These are phyloP conservation scores for Fusarium austroafricanum DNA, from an alignment of 2,329 filamentous ascomycete genomes.

Conservation along the genomic window DNA sequence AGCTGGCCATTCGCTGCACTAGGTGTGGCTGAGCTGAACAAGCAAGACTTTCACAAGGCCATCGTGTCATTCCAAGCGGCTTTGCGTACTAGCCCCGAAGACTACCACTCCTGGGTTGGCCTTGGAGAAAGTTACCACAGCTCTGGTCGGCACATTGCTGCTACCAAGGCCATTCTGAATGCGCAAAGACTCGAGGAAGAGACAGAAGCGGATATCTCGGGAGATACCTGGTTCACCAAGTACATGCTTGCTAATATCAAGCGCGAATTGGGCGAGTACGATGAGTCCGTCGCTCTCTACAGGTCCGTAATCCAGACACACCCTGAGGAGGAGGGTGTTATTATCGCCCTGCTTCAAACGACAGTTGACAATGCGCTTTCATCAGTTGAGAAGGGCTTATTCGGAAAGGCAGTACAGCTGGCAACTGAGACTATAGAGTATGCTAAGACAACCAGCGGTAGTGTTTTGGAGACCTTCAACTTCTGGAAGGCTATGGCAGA, in stretches of 20 bases:
- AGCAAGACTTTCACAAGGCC: conserved; percentile 87
- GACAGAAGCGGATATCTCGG: conserved; percentile 60
- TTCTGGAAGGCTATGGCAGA: conserved; percentile 95
- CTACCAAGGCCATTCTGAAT: conserved; percentile 88
- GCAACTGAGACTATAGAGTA: conserved; percentile 76
- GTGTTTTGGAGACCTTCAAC: conserved; percentile 82
- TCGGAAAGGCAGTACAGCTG: conserved; percentile 81
- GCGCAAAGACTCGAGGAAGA: conserved; percentile 80
- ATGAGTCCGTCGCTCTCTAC: conserved; percentile 83
- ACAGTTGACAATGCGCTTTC: conserved; percentile 84
- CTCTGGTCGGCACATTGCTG: conserved; percentile 93
- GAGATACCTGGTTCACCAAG: conserved; percentile 92
- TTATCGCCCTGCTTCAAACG: conserved; percentile 88
- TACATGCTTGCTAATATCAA: conserved; percentile 98
- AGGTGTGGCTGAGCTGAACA: conserved; percentile 94
- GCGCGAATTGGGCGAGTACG: conserved; percentile 89
- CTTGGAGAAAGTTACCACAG: conserved; percentile 98
- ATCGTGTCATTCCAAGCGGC: conserved; percentile 94
- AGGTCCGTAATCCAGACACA: conserved; percentile 75
- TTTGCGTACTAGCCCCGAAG: conserved; percentile 81
- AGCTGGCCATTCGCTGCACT: conserved; percentile 97
- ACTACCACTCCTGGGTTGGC: conserved; percentile 97
- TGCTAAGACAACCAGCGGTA: conserved; percentile 70
- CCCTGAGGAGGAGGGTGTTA: conserved; percentile 83
- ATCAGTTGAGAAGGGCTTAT: conserved; percentile 83